A percentile compares a stretch with the other conserved stretches of the same genome.
These are phyloP conservation scores for Arthroderma sp. DNA, from an alignment of 2,329 filamentous ascomycete genomes.

Conservation along the genomic window DNA sequence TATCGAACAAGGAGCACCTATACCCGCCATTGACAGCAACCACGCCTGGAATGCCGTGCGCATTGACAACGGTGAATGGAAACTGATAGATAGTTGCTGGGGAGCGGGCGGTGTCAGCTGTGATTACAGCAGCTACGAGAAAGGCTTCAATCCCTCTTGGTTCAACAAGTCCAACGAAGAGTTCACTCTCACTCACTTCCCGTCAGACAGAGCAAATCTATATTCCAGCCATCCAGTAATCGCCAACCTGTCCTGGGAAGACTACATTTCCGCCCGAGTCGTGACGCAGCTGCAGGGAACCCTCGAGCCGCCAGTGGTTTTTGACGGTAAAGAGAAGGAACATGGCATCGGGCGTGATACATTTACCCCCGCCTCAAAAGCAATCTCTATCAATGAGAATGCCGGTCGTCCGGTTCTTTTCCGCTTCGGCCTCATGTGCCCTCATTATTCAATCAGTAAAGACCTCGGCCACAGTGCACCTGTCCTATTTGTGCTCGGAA, in stretches of 20 bases:
- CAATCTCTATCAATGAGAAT: conserved; percentile 48
- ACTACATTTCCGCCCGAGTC: conserved; percentile 57
- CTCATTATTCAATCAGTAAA: conserved; percentile 62
- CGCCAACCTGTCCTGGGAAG: conserved; percentile 55
- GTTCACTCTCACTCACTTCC: conserved; percentile 73
- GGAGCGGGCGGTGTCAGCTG: conserved; percentile 60
- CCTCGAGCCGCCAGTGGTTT: conserved; percentile 33
- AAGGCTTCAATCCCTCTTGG: conserved; percentile 50
- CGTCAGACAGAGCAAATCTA: conserved; percentile 48
- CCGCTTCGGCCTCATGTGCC: conserved; percentile 64
- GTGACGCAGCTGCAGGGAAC: conserved; percentile 29
- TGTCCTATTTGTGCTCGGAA: conserved; percentile 56
- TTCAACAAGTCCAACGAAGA: conserved; percentile 59
- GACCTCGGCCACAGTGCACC: conserved; percentile 51
- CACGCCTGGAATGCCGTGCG: conserved; percentile 92
- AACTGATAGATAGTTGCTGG: conserved; percentile 86
- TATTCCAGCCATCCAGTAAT: conserved; percentile 57
- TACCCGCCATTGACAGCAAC: conserved; percentile 50
- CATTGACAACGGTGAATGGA: conserved; percentile 80
- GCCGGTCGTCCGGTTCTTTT: conserved; percentile 50
- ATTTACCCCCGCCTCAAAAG: conserved; percentile 47
- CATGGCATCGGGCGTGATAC: conserved; percentile 43
- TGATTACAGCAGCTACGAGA: conserved; percentile 46
- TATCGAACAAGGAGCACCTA: conserved; percentile 48
- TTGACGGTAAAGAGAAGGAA: conserved; percentile 31